Evolutionary conservation across 495 filamentous ascomycete genomes (phyloP).

Genomic region (Penicillium longicatenatum): DNA sequence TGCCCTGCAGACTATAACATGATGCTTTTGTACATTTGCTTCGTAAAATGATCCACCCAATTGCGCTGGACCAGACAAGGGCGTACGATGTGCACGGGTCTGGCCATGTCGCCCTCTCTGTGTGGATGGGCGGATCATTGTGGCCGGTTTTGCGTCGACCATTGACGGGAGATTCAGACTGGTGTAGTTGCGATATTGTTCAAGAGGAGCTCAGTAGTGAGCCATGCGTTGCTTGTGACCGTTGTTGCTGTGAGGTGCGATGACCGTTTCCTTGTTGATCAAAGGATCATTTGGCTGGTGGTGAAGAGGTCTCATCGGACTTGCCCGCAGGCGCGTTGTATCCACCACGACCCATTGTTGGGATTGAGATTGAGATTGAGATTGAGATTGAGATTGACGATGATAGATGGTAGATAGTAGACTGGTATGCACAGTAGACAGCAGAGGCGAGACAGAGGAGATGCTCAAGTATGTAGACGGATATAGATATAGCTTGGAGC

Average conservation of each 20-base stretch:
- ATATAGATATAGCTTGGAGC: neutral
- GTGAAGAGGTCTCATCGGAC: conserved; percentile 5
- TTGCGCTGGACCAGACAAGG: neutral
- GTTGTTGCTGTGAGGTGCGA: neutral
- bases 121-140: neutral
- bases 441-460: too few relatives aligned
- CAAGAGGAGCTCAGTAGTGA: neutral
- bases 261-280: neutral
- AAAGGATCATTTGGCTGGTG: neutral
- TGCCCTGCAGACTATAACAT: neutral
- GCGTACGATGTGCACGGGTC: neutral
- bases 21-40: neutral
- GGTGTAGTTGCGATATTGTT: neutral
- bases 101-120: neutral
- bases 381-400: too few relatives aligned
- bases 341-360: conserved; percentile 55
- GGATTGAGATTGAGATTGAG: conserved; percentile 5
- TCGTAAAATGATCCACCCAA: neutral
- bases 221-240: neutral
- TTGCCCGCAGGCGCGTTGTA: conserved; percentile 44
- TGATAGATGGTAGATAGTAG: too few relatives aligned
- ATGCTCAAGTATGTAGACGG: neutral
- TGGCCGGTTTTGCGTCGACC: neutral
- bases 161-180: neutral
- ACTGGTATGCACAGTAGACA: too few relatives aligned